Evolutionary conservation across 306 rosid genomes (phyloP).

Genomic region (Oemleria cerasiformis): DNA sequence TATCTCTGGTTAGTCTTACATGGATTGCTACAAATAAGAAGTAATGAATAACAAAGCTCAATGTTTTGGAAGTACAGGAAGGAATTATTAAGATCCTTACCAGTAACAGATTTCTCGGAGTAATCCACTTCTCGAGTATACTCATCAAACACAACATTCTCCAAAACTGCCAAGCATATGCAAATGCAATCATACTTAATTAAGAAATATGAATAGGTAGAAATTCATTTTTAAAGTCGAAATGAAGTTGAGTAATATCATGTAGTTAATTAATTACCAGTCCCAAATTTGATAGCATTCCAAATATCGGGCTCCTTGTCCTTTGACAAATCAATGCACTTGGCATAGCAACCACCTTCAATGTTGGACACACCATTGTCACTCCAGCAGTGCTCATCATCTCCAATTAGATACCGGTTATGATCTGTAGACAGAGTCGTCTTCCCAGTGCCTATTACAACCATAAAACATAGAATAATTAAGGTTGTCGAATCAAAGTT

Average conservation of each 20-base stretch:
- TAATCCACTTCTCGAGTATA: conserved; percentile 75
- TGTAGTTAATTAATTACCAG: conserved; percentile 45
- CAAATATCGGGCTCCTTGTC: conserved; percentile 90
- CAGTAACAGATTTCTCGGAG: conserved; percentile 81
- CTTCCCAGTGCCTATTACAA: conserved; percentile 70
- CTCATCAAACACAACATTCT: conserved; percentile 89
- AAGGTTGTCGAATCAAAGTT: no score
- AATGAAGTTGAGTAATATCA: background rate
- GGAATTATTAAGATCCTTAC: conserved; percentile 26
- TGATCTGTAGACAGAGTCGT: conserved; percentile 84
- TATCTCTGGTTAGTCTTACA: no score
- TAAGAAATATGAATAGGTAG: background rate
- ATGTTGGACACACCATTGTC: conserved; percentile 80
- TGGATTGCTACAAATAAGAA: background rate
- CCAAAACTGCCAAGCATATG: conserved; percentile 54
- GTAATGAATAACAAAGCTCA: background rate
- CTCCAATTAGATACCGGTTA: conserved; percentile 75
- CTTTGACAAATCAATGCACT: conserved; percentile 76
- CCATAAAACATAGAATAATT: background rate
- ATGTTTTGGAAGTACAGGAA: background rate
- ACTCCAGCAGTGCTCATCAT: conserved; percentile 90
- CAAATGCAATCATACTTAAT: background rate
- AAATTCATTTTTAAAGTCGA: background rate
- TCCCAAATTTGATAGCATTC: conserved; percentile 88
- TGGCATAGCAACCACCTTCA: conserved; percentile 98